These are phyloP conservation scores for Pichia cabralensis DNA, from an alignment of 805 yeast genomes.

Conservation along the genomic window DNA sequence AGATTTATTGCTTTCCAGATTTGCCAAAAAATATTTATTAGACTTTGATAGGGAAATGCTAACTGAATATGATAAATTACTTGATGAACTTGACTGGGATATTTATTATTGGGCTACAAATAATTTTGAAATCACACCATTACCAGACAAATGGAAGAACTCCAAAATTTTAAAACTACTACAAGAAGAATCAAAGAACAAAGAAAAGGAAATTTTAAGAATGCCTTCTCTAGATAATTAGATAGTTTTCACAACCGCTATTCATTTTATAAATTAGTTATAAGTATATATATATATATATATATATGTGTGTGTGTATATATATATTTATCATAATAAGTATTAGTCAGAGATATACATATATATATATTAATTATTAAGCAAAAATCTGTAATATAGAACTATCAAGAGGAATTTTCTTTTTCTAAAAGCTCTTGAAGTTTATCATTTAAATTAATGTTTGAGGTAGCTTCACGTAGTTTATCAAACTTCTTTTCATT, in stretches of 20 bases:
- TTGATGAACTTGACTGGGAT: slow-evolving; percentile 98
- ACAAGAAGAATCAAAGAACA: slow-evolving; percentile 67
- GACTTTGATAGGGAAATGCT: slow-evolving; percentile 53
- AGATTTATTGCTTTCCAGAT: slow-evolving; percentile 74
- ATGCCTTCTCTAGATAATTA: slow-evolving; percentile 61
- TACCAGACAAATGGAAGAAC: slow-evolving; percentile 79
- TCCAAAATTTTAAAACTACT: slow-evolving; percentile 52
- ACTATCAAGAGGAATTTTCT: too few relatives aligned
- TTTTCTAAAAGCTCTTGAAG: slow-evolving; percentile 1
- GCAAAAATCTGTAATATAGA: too few relatives aligned
- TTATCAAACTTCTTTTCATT: slow-evolving; percentile 19
- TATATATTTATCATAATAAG: too few relatives aligned
- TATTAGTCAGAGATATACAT: background rate
- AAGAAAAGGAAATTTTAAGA: slow-evolving; percentile 61
- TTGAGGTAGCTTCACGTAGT: slow-evolving; percentile 9
- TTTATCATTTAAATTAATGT: slow-evolving; percentile 5
- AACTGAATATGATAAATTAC: slow-evolving; percentile 72
- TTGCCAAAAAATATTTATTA: slow-evolving; percentile 67
- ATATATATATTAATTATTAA: too few relatives aligned
- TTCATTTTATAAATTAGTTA: too few relatives aligned
- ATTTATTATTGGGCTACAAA: slow-evolving; percentile 96
- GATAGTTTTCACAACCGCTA: background rate
- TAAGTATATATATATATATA: too few relatives aligned
- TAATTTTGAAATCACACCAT: slow-evolving; percentile 69
- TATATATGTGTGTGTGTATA: too few relatives aligned